Percentiles rank a stretch among this genome's conserved stretches.
These are phyloP conservation scores for Phytopythium litorale DNA, from an alignment of 352 stramenopile species.

Conservation along the genomic window DNA sequence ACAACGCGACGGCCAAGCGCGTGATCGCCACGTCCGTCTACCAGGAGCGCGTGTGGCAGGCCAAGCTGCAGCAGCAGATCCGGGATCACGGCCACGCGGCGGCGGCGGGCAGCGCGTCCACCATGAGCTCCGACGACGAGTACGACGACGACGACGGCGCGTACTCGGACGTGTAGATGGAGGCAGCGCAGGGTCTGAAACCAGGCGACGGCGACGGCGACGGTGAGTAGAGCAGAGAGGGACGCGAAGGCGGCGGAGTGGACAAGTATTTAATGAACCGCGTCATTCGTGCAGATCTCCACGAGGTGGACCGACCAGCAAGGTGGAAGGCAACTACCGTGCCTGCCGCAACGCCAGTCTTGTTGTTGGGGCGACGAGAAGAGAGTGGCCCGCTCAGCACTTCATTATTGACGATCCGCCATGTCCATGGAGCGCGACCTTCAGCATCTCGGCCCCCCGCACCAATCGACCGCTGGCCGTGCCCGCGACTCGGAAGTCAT, in stretches of 20 bases:
- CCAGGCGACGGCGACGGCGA: not conserved
- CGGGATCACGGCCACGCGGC: slow-evolving; percentile 21
- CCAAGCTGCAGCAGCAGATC: slow-evolving; percentile 47
- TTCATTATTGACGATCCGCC: too few species aligned
- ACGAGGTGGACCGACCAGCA: not conserved
- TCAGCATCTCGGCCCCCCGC: too few species aligned
- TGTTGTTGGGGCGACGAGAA: too few species aligned
- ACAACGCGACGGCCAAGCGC: slow-evolving; percentile 70
- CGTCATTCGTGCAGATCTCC: not conserved
- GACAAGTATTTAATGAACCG: slow-evolving; percentile 1
- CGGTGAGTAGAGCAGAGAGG: not conserved
- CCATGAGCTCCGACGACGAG: slow-evolving; percentile 26
- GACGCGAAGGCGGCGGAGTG: not conserved
- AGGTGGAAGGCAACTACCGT: too few species aligned
- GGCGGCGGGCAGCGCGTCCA: slow-evolving; percentile 24
- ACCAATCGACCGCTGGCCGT: too few species aligned
- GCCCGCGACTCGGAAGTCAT: too few species aligned
- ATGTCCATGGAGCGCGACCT: too few species aligned
- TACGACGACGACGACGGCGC: slow-evolving; percentile 10
- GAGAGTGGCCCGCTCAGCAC: too few species aligned
- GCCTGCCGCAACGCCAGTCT: too few species aligned
- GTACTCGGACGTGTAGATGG: slow-evolving; percentile 21
- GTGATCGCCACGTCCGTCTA: slow-evolving; percentile 74
- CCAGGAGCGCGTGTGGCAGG: slow-evolving; percentile 64
- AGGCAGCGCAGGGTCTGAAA: slow-evolving; percentile 2